phyloP scores from a whole-genome alignment of 108 stramenopile species.

The Fragilaria crotonensis region DNA sequence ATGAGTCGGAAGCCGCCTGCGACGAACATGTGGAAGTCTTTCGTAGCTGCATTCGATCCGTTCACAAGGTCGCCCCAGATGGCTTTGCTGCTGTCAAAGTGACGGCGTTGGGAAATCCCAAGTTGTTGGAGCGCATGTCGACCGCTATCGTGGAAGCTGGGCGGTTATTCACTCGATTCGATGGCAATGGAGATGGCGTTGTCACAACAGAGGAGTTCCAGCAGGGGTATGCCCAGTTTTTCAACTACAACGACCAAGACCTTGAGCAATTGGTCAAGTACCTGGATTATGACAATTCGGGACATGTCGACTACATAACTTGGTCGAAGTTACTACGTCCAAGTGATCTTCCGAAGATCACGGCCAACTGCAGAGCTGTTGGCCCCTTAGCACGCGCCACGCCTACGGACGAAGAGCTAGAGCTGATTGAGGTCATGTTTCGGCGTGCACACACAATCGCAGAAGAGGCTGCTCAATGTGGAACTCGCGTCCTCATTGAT shows the following conservation, averaged over 20 bases:
- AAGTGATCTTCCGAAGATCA: slow-evolving; percentile 41
- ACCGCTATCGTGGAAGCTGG: slow-evolving; percentile 61
- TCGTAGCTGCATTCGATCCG: slow-evolving; percentile 74
- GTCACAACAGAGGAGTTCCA: slow-evolving; percentile 63
- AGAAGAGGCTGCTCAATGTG: slow-evolving; percentile 47
- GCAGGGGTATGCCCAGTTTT: slow-evolving; percentile 22
- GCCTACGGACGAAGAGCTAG: slow-evolving; percentile 80
- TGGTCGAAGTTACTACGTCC: slow-evolving; percentile 63
- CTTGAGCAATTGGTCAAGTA: slow-evolving; percentile 39
- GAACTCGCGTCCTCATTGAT: slow-evolving; percentile 89
- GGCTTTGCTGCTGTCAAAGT: slow-evolving; percentile 94
- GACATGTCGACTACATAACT: slow-evolving; percentile 72
- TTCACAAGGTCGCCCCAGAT: slow-evolving; percentile 49
- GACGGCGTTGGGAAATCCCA: slow-evolving; percentile 90
- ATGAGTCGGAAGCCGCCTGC: slow-evolving; percentile 76
- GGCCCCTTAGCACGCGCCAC: slow-evolving; percentile 67
- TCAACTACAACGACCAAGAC: slow-evolving; percentile 28
- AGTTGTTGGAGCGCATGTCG: slow-evolving; percentile 81
- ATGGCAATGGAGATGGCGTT: slow-evolving; percentile 43
- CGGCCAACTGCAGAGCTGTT: slow-evolving; percentile 37
- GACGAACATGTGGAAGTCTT: slow-evolving; percentile 73
- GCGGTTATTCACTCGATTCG: slow-evolving; percentile 61
- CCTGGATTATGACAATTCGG: slow-evolving; percentile 50
- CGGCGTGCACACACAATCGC: slow-evolving; percentile 65
- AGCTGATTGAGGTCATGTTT: slow-evolving; percentile 63